Evolutionary conservation across 164 flowering plant genomes (phyloP).

Genomic region (Annona cherimola): DNA sequence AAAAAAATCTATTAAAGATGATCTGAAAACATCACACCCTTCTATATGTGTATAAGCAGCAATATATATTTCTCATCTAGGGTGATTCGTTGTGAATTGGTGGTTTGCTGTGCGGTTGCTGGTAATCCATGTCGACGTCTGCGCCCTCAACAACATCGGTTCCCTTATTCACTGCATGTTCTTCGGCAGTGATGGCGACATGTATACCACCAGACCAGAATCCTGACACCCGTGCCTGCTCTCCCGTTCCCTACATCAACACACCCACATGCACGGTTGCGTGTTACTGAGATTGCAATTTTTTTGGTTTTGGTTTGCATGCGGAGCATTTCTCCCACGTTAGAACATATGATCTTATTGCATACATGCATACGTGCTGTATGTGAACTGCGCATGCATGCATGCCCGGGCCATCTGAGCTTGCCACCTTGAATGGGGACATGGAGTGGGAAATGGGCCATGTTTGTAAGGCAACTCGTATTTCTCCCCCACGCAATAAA

Average conservation of each 20-base stretch:
- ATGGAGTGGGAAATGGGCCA: conserved; percentile 23
- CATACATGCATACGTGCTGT: neutral
- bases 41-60: too few relatives aligned
- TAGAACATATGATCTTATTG: too few relatives aligned
- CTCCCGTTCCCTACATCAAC: conserved; percentile 27
- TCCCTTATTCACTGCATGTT: conserved; percentile 26
- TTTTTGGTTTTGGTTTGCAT: neutral
- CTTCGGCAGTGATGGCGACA: conserved; percentile 16
- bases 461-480: conserved; percentile 9
- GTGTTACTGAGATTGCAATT: conserved; percentile 7
- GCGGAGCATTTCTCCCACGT: neutral
- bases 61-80: neutral
- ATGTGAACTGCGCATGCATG: conserved; percentile 11
- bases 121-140: conserved; percentile 11
- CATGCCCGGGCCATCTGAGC: conserved; percentile 17
- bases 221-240: conserved; percentile 24
- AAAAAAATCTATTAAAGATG: too few relatives aligned
- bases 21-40: neutral
- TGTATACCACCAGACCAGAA: conserved; percentile 11
- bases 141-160: conserved; percentile 20
- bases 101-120: conserved; percentile 12
- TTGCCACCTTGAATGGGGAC: conserved; percentile 18
- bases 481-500: conserved; percentile 8
- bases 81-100: conserved; percentile 9
- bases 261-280: conserved; percentile 3